Evolutionary conservation across 495 filamentous ascomycete species (phyloP).

Genomic region (Jackrogersella multiformis): DNA sequence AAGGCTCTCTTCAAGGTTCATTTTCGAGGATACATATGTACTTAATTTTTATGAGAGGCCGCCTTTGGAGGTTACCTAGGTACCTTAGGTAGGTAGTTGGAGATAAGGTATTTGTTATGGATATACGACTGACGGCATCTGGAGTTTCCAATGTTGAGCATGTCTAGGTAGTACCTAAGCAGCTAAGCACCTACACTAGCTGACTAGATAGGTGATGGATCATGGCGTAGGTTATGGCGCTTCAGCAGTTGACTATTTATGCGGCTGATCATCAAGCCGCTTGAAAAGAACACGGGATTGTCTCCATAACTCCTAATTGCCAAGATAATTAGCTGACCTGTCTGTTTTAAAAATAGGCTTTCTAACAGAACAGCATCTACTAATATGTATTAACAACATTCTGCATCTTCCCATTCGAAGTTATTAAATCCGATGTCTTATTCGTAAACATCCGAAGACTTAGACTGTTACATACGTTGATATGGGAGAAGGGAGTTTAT

Average conservation of each 20-base stretch:
- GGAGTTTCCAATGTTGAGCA: neutral
- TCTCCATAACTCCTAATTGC: conserved; percentile 1
- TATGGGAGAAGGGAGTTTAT: neutral
- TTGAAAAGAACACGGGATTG: too few species aligned
- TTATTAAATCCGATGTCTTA: neutral
- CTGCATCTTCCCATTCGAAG: neutral
- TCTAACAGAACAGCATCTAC: neutral
- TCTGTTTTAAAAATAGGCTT: neutral
- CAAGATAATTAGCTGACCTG: neutral
- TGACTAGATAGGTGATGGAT: too few species aligned
- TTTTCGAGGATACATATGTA: too few species aligned
- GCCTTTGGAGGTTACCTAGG: neutral
- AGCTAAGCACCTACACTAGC: too few species aligned
- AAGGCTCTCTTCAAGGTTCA: too few species aligned
- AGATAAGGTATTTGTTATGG: too few species aligned
- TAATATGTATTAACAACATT: neutral
- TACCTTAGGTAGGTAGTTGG: too few species aligned
- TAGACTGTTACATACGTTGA: too few species aligned
- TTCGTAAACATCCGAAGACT: neutral
- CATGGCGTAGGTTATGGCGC: too few species aligned
- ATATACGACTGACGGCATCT: too few species aligned
- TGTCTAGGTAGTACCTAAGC: neutral
- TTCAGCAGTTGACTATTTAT: neutral
- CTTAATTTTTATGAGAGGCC: conserved; percentile 7
- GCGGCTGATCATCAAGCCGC: conserved; percentile 1